phyloP scores from a whole-genome alignment of 1,284 basidiomycete genomes.

The Inonotus obliquus region DNA sequence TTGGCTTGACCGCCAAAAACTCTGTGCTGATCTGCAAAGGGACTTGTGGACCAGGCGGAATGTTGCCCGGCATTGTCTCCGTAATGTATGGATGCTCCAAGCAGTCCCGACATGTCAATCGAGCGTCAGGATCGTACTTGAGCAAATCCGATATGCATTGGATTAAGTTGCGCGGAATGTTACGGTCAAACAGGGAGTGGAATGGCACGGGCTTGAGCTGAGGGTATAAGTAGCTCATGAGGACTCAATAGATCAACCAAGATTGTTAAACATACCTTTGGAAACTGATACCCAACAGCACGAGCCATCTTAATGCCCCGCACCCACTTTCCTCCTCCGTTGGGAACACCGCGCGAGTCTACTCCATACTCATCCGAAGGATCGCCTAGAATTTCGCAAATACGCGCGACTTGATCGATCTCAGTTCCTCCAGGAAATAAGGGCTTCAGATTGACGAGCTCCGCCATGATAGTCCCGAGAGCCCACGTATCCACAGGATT shows the following conservation, averaged over 20 bases:
- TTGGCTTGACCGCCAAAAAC: slow-evolving; percentile 8
- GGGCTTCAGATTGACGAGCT: slow-evolving; percentile 92
- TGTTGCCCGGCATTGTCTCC: slow-evolving; percentile 62
- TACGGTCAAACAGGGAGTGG: slow-evolving; percentile 73
- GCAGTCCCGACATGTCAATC: slow-evolving; percentile 85
- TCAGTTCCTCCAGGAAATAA: slow-evolving; percentile 97
- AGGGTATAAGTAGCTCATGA: slow-evolving; percentile 11
- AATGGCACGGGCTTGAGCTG: slow-evolving; percentile 78
- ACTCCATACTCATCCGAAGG: slow-evolving; percentile 80
- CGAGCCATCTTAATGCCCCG: slow-evolving; percentile 84
- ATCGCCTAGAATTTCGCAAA: slow-evolving; percentile 91
- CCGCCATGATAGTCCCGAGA: slow-evolving; percentile 95
- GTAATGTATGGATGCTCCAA: slow-evolving; percentile 86
- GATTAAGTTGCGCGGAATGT: slow-evolving; percentile 76
- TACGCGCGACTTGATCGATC: slow-evolving; percentile 88
- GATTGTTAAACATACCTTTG: slow-evolving; percentile 56
- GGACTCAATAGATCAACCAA: slow-evolving; percentile 13
- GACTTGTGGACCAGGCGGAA: slow-evolving; percentile 58
- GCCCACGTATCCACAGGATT: slow-evolving; percentile 99
- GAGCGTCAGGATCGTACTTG: slow-evolving; percentile 84
- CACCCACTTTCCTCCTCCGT: slow-evolving; percentile 89
- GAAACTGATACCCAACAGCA: slow-evolving; percentile 85
- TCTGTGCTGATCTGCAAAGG: slow-evolving; percentile 32
- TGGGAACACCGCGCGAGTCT: slow-evolving; percentile 62
- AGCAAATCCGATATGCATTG: slow-evolving; percentile 92